Evolutionary conservation across 1,284 basidiomycete species (phyloP), one percentile per base, ranked within the genome.

Genomic region (Cutaneotrichosporon sp.): DNA sequence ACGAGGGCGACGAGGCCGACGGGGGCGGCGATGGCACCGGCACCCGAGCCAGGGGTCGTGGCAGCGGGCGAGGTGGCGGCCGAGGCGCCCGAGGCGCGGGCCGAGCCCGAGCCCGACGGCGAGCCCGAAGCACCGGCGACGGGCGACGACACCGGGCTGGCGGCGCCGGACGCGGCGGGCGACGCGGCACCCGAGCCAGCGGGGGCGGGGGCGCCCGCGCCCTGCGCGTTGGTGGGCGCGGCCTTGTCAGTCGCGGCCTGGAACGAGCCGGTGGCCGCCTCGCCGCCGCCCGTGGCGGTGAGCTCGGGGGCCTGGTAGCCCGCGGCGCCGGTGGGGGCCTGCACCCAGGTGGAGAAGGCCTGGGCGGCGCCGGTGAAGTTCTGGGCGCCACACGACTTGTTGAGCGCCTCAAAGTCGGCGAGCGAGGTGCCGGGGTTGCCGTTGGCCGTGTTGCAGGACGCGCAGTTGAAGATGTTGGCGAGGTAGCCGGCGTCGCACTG

Each of bases 401-500:
- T 66, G 50, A 79, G 72, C 27, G 69, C 55, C 13, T 75, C 47
- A 64, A 72, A 79, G 67, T 78, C 72, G 56, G 66, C 43, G 46
- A 45, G 45, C 27, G 33, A 8, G 16, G 56, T 79, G 22, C 74
- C 67, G 34, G 69, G 56, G 72, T 78, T 78, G 62, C 60, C 62
- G 71, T 78, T 79, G 66, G 70, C 73, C 24, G 75, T 74, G 73
- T 79, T 79, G 69, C 78, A 79, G n/a, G 71, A 71, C 20, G 69
- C 76, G 63, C 74, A 79, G 75, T 77, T 77, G 75, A 65, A 79
- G 65, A 79, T 77, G 72, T 72, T 75, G 50, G 66, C 61, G 62
- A 79, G 72, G 73, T 79, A 78, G 10, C 58, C 31, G 8, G 54
- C 68, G 67, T 65, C 56, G 67, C 78, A 79, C 67, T 78, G 75